Evolutionary conservation across 2,329 filamentous ascomycete genomes (phyloP).

Genomic region (Chaetoscypha palmicola): DNA sequence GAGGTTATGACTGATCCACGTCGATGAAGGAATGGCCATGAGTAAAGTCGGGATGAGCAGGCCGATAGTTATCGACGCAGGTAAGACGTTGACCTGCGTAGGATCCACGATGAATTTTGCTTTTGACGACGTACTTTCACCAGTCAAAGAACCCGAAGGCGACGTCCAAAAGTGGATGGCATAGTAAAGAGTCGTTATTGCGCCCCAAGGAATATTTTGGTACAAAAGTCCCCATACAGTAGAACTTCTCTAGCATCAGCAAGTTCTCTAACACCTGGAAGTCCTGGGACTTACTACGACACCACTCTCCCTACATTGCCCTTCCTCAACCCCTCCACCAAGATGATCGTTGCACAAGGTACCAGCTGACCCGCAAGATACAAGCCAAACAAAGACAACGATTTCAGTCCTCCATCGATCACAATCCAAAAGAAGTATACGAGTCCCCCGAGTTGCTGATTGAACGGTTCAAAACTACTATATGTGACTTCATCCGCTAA

Average conservation of each 20-base stretch:
- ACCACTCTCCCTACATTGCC: background rate
- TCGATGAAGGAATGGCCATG: background rate
- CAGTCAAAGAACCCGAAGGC: background rate
- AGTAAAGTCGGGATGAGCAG: background rate
- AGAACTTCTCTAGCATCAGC: background rate
- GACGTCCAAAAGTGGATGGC: background rate
- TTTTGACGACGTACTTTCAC: too few relatives aligned
- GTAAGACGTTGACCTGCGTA: background rate
- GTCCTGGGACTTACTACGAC: background rate
- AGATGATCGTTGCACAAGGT: background rate
- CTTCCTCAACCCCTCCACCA: background rate
- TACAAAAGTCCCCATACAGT: background rate
- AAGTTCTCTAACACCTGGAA: background rate
- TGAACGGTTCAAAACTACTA: background rate
- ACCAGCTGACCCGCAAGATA: background rate
- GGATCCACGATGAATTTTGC: background rate
- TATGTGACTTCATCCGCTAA: background rate
- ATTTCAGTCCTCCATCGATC: background rate
- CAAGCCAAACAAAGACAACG: background rate
- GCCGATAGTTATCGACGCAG: background rate
- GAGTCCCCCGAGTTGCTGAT: background rate
- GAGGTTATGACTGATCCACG: background rate
- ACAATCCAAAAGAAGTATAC: background rate
- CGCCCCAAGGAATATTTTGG: background rate
- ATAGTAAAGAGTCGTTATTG: background rate